Conservation (phyloP, 768 basidiomycete species). For the Suillus placidus region DNA sequence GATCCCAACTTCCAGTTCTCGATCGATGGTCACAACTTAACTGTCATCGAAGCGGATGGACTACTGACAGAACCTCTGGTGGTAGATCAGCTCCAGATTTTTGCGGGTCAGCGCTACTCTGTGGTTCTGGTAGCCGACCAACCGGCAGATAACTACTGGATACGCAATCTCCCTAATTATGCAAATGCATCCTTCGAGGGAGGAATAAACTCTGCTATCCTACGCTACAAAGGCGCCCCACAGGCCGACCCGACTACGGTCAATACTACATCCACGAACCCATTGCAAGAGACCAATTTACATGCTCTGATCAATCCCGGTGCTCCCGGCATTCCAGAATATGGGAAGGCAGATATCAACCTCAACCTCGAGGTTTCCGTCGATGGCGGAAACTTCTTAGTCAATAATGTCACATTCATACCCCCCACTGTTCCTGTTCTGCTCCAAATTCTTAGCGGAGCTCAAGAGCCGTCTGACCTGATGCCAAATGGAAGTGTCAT, state of each 20-base stretch:
- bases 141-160: slow-evolving; percentile 46
- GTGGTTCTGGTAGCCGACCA: slow-evolving; percentile 37
- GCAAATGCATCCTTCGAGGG: slow-evolving; percentile 28
- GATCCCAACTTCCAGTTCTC: slow-evolving; percentile 46
- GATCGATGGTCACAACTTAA: slow-evolving; percentile 48
- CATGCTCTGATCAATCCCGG: slow-evolving; percentile 27
- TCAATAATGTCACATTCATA: slow-evolving; percentile 20
- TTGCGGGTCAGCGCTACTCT: slow-evolving; percentile 38
- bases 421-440: slow-evolving; percentile 44
- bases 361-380: slow-evolving; percentile 25
- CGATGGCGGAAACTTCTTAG: slow-evolving; percentile 7
- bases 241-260: slow-evolving; percentile 41
- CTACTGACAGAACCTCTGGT: slow-evolving; percentile 40
- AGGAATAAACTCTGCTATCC: slow-evolving; percentile 58
- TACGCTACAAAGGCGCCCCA: slow-evolving; percentile 49
- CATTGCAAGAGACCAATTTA: slow-evolving; percentile 36
- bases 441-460: slow-evolving; percentile 47
- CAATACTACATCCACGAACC: slow-evolving; percentile 24
- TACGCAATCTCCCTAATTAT: slow-evolving; percentile 40
- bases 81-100: slow-evolving; percentile 44
- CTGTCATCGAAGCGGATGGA: slow-evolving; percentile 51
- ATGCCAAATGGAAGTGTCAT: slow-evolving; percentile 29
- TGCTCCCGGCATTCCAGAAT: slow-evolving; percentile 41
- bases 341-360: slow-evolving; percentile 46
- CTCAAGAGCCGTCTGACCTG: slow-evolving; percentile 29